These are phyloP conservation scores for Phlebopus sp. DNA, from an alignment of 1,284 basidiomycete genomes.

Conservation along the genomic window DNA sequence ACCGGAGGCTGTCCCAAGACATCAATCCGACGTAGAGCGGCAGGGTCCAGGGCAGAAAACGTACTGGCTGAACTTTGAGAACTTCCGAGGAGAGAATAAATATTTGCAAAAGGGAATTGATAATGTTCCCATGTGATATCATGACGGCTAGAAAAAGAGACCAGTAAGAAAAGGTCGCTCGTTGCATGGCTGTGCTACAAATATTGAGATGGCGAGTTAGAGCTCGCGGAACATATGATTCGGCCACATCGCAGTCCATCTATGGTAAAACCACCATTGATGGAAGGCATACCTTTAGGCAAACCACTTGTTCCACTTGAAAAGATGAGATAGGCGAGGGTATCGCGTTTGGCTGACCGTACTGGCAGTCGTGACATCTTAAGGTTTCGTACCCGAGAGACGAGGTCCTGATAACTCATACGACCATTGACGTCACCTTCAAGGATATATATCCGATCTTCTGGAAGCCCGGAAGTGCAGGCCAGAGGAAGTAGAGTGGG, in stretches of 20 bases:
- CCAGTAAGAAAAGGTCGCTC: neutral
- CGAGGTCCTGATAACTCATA: conserved; percentile 45
- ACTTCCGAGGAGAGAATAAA: conserved; percentile 33
- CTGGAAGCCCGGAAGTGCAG: conserved; percentile 48
- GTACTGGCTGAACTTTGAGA: conserved; percentile 23
- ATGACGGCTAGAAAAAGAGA: conserved; percentile 53
- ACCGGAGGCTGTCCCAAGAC: conserved; percentile 35
- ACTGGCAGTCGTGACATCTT: conserved; percentile 41
- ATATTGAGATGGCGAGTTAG: too few relatives aligned
- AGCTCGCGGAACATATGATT: too few relatives aligned
- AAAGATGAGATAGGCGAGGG: conserved; percentile 69
- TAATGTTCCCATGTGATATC: conserved; percentile 71
- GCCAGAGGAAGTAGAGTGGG: conserved; percentile 49
- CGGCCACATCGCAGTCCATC: too few relatives aligned
- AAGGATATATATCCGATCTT: conserved; percentile 53
- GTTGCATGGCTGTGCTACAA: too few relatives aligned
- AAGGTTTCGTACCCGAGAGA: conserved; percentile 38
- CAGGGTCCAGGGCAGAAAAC: conserved; percentile 2
- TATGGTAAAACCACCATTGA: too few relatives aligned
- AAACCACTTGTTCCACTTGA: conserved; percentile 77
- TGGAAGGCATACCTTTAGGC: conserved; percentile 57
- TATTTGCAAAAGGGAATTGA: conserved; percentile 46
- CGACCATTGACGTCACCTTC: conserved; percentile 41
- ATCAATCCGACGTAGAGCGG: neutral
- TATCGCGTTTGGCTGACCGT: conserved; percentile 49